These are phyloP conservation scores for Jamesozyma jinghongensis DNA, from an alignment of 805 yeast genomes.

Conservation along the genomic window DNA sequence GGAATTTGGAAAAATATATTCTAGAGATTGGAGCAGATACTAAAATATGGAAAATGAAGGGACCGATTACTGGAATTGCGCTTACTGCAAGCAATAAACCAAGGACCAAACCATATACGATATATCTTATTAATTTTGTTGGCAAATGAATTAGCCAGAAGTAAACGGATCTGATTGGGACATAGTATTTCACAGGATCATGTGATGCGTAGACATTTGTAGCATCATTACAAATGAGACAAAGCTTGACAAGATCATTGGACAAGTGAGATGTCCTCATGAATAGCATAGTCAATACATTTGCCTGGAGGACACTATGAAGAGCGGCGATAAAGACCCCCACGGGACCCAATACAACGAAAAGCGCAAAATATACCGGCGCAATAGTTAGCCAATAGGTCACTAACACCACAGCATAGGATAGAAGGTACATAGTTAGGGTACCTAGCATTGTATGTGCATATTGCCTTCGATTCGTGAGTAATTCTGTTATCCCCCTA, in stretches of 20 bases:
- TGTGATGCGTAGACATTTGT: conserved; percentile 3
- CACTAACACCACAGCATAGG: conserved; percentile 14
- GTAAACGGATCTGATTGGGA: conserved; percentile 19
- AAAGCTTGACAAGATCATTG: conserved; percentile 10
- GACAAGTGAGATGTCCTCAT: conserved; percentile 24
- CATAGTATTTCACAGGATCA: conserved; percentile 22
- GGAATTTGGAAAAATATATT: conserved; percentile 21
- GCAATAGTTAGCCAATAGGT: conserved; percentile 25
- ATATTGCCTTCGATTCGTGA: conserved; percentile 11
- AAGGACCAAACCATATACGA: conserved; percentile 9
- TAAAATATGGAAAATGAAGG: conserved; percentile 18
- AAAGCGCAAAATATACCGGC: conserved; percentile 24
- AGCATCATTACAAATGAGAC: conserved; percentile 8
- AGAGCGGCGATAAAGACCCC: conserved; percentile 22
- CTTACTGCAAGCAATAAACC: conserved; percentile 15
- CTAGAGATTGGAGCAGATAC: conserved; percentile 24
- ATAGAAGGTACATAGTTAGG: conserved; percentile 12
- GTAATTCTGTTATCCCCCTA: conserved; percentile 17
- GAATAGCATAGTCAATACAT: conserved; percentile 25
- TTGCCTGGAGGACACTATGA: conserved; percentile 26
- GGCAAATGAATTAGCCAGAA: conserved; percentile 27
- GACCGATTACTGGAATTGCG: conserved; percentile 25
- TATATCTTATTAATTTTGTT: conserved; percentile 16
- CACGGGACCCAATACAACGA: conserved; percentile 24
- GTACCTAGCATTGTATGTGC: conserved; percentile 7